A percentile compares a stretch with the other conserved stretches of the same genome.
Conservation (phyloP, 2,329 filamentous ascomycete species). For the Neonectria magnoliae region DNA sequence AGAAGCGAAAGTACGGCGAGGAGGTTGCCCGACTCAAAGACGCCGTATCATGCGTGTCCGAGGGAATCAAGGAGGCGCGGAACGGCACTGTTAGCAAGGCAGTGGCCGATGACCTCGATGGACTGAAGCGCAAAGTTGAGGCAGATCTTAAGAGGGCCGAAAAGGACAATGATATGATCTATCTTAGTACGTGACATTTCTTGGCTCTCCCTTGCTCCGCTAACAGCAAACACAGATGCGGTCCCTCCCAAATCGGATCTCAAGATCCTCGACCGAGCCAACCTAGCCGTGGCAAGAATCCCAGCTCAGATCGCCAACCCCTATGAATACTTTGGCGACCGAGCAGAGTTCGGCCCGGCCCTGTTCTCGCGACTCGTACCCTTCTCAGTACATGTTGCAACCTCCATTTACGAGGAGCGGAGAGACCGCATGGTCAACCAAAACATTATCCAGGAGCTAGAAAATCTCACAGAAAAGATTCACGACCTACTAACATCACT, state of each 20-base stretch:
- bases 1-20: slow-evolving; percentile 94
- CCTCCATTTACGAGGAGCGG: slow-evolving; percentile 93
- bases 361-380: slow-evolving; percentile 93
- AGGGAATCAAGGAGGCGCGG: slow-evolving; percentile 84
- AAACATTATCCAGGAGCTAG: slow-evolving; percentile 85
- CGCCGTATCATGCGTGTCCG: slow-evolving; percentile 82
- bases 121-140: slow-evolving; percentile 81
- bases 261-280: slow-evolving; percentile 84
- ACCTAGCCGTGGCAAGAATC: slow-evolving; percentile 83
- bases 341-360: slow-evolving; percentile 82
- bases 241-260: slow-evolving; percentile 91
- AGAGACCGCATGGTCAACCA: slow-evolving; percentile 91
- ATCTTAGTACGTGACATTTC: slow-evolving; percentile 68
- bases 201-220: slow-evolving; percentile 10
- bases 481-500: slow-evolving; percentile 83
- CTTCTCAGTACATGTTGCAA: slow-evolving; percentile 93
- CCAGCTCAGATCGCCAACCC: slow-evolving; percentile 86
- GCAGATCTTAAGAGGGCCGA: slow-evolving; percentile 93
- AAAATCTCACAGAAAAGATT: slow-evolving; percentile 80
- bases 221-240: slow-evolving; percentile 62
- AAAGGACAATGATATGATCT: slow-evolving; percentile 96
- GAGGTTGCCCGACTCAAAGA: slow-evolving; percentile 89
- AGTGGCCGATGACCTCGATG: slow-evolving; percentile 84
- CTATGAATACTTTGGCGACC: slow-evolving; percentile 81
- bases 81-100: slow-evolving; percentile 79